These are phyloP conservation scores for Hippophae rhamnoides DNA, from an alignment of 306 rosid genomes.

Conservation along the genomic window DNA sequence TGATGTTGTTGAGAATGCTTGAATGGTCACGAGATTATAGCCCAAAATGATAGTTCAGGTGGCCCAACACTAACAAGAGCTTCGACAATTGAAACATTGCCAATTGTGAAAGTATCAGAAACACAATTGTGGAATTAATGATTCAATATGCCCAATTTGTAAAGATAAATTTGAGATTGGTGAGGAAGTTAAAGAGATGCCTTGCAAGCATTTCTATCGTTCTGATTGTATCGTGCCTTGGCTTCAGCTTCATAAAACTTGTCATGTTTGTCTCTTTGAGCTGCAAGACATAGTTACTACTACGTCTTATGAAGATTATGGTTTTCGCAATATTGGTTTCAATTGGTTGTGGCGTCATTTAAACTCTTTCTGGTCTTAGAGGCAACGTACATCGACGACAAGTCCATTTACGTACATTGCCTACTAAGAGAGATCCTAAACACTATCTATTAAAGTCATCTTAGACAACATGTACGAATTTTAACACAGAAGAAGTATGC, in stretches of 20 bases:
- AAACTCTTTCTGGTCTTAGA: too few species aligned
- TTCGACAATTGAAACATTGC: conserved; percentile 30
- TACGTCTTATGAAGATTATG: too few species aligned
- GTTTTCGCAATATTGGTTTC: too few species aligned
- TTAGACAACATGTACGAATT: too few species aligned
- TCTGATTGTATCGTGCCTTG: conserved; percentile 59
- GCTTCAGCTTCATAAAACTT: conserved; percentile 54
- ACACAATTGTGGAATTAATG: conserved; percentile 21
- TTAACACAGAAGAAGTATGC: too few species aligned
- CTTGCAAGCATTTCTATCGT: conserved; percentile 76
- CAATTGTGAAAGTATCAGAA: conserved; percentile 28
- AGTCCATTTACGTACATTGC: too few species aligned
- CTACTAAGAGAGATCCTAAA: too few species aligned
- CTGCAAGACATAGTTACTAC: background rate
- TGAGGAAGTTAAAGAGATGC: conserved; percentile 47
- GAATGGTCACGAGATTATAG: conserved; percentile 3
- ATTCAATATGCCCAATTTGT: conserved; percentile 56
- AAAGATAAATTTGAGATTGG: conserved; percentile 55
- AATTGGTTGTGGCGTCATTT: too few species aligned
- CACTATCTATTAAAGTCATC: too few species aligned
- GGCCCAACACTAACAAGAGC: background rate
- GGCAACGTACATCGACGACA: too few species aligned
- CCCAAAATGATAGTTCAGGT: conserved; percentile 21
- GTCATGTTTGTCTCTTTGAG: conserved; percentile 35
- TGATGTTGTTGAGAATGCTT: conserved; percentile 4